phyloP scores from a whole-genome alignment of 768 basidiomycete genomes.

The Russula griseocarnosa region DNA sequence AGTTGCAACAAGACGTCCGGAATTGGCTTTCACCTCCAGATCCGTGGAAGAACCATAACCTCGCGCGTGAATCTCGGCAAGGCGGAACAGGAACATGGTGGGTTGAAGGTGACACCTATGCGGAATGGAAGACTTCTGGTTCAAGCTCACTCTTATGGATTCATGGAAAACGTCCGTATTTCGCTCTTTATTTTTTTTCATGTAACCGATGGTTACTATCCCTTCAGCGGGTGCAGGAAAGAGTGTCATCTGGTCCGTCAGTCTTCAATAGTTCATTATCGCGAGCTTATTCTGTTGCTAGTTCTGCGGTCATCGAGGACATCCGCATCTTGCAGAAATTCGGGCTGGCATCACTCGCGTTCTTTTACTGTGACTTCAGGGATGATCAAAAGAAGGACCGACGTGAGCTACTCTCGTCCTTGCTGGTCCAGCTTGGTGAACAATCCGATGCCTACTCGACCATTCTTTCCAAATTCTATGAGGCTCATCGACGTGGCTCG shows the following conservation, averaged over 20 bases:
- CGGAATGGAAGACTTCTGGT: background rate
- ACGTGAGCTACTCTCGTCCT: background rate
- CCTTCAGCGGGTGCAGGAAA: no score
- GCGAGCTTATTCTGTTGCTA: no score
- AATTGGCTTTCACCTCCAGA: conserved; percentile 13
- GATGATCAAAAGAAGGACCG: background rate
- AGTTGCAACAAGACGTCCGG: background rate
- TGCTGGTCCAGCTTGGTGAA: background rate
- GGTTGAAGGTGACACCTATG: background rate
- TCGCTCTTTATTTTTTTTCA: no score
- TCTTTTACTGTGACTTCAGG: no score
- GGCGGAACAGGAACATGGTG: conserved; percentile 1
- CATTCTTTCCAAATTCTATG: background rate
- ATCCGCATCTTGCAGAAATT: no score
- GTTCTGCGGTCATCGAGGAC: no score
- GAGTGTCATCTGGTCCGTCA: no score
- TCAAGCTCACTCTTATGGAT: no score
- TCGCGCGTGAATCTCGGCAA: background rate
- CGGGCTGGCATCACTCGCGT: no score
- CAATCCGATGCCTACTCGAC: background rate
- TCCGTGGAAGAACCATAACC: conserved; percentile 3
- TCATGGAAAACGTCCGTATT: no score
- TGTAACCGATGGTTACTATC: no score
- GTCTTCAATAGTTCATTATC: no score
- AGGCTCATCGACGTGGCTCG: background rate